Conservation (phyloP, 2,329 filamentous ascomycete species). For the Ceratocystis destructans region DNA sequence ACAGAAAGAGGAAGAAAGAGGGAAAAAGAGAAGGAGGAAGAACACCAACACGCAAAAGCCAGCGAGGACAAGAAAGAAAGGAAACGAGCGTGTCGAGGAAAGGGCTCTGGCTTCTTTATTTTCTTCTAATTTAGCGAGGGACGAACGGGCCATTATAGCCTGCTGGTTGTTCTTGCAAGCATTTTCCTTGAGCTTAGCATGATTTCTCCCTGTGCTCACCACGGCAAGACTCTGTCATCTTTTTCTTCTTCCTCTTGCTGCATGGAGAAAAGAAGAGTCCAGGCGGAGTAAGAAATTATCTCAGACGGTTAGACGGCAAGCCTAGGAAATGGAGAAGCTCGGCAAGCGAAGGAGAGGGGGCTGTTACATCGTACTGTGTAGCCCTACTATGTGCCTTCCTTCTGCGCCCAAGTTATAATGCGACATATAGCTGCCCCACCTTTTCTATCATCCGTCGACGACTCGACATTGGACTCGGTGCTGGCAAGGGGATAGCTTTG, state of each 20-base stretch:
- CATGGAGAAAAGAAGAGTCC: conserved; percentile 3
- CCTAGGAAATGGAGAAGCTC: not conserved
- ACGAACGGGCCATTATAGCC: not conserved
- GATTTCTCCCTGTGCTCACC: not conserved
- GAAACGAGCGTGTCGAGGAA: not conserved
- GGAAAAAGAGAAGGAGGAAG: not conserved
- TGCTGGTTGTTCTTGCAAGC: not conserved
- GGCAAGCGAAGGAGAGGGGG: not conserved
- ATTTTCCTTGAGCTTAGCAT: not conserved
- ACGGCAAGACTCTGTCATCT: not conserved
- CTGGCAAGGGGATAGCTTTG: not conserved
- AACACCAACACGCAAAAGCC: not conserved
- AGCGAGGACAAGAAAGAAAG: not conserved
- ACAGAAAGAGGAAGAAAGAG: not conserved
- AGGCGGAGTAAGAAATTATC: not conserved
- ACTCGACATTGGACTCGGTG: not conserved
- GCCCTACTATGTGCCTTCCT: no score
- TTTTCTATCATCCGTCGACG: not conserved
- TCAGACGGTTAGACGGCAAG: not conserved
- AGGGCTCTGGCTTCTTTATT: not conserved
- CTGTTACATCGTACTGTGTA: no score
- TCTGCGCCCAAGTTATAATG: no score
- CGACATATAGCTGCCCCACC: not conserved
- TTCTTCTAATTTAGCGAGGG: not conserved
- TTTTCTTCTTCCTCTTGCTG: conserved; percentile 12